These are phyloP conservation scores for Wilhelminamyces savonicus DNA, from an alignment of 805 yeast species.

Conservation along the genomic window DNA sequence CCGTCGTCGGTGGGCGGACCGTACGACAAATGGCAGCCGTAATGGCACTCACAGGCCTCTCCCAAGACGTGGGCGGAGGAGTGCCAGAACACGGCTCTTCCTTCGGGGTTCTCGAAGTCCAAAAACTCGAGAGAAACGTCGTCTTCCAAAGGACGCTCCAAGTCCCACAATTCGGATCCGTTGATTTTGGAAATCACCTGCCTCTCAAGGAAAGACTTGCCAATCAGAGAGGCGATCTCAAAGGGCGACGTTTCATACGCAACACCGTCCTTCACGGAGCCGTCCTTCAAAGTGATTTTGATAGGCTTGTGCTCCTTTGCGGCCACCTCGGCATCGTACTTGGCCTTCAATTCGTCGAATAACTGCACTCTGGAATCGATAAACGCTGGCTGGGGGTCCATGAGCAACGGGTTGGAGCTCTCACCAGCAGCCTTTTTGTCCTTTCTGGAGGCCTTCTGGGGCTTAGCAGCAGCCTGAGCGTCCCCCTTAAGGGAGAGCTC, in stretches of 20 bases:
- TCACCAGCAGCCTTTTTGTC: conserved; percentile 36
- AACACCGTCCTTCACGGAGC: conserved; percentile 67
- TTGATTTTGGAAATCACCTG: conserved; percentile 88
- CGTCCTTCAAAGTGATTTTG: conserved; percentile 81
- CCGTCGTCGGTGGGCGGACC: conserved; percentile 99
- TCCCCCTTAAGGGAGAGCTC: conserved; percentile 30
- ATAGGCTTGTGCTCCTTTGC: conserved; percentile 53
- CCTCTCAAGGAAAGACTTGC: conserved; percentile 83
- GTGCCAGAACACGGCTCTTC: conserved; percentile 96
- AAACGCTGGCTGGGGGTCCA: conserved; percentile 80
- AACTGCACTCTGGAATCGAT: conserved; percentile 71
- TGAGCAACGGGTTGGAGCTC: conserved; percentile 25
- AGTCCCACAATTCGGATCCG: conserved; percentile 83
- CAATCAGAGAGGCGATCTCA: conserved; percentile 76
- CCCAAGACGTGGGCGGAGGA: conserved; percentile 97
- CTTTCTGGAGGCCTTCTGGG: conserved; percentile 13
- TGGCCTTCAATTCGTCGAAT: conserved; percentile 74
- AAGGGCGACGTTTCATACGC: conserved; percentile 90
- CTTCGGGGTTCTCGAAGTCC: conserved; percentile 92
- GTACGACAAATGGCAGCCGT: conserved; percentile 78
- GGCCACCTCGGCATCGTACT: conserved; percentile 69
- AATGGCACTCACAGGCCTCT: conserved; percentile 95
- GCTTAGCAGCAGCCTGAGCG: conserved; percentile 5
- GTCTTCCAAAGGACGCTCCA: conserved; percentile 85
- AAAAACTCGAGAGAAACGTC: conserved; percentile 68